Evolutionary conservation across 441 rosid species (phyloP).

Genomic region (Populus trichocarpa): DNA sequence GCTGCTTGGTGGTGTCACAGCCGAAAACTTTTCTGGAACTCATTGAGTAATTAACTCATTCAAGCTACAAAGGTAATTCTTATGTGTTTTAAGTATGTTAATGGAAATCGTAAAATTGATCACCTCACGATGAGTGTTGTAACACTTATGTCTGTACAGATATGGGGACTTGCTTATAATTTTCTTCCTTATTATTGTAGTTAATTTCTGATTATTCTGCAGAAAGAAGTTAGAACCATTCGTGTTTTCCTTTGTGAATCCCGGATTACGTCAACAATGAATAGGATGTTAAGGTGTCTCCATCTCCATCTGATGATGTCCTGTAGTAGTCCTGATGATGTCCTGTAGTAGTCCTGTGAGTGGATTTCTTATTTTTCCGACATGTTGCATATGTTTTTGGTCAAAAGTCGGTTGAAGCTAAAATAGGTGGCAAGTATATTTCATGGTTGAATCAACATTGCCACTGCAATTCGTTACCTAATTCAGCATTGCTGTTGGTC

Average conservation of each 20-base stretch:
- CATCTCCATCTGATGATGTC: too few species aligned
- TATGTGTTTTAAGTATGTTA: not conserved
- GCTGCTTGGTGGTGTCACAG: not conserved
- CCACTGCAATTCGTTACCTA: not conserved
- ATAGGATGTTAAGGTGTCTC: too few species aligned
- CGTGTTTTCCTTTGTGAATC: not conserved
- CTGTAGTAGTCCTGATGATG: too few species aligned
- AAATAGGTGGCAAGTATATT: not conserved
- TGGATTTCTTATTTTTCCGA: not conserved
- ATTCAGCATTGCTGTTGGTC: slow-evolving; percentile 8
- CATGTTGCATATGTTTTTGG: too few species aligned
- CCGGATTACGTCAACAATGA: too few species aligned
- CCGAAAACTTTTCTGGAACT: not conserved
- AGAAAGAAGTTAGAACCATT: not conserved
- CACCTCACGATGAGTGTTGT: not conserved
- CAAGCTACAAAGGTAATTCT: not conserved
- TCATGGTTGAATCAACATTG: slow-evolving; percentile 2
- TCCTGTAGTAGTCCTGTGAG: not conserved
- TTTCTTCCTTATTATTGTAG: not conserved
- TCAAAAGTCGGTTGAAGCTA: too few species aligned
- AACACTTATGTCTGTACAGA: not conserved
- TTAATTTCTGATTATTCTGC: slow-evolving; percentile 4
- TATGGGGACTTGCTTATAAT: too few species aligned
- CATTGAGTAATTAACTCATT: not conserved
- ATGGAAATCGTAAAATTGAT: not conserved